Percentiles rank a stretch among this genome's conserved stretches.
phyloP scores from a whole-genome alignment of 177 flowering plant species.

The Vitis hybrid region DNA sequence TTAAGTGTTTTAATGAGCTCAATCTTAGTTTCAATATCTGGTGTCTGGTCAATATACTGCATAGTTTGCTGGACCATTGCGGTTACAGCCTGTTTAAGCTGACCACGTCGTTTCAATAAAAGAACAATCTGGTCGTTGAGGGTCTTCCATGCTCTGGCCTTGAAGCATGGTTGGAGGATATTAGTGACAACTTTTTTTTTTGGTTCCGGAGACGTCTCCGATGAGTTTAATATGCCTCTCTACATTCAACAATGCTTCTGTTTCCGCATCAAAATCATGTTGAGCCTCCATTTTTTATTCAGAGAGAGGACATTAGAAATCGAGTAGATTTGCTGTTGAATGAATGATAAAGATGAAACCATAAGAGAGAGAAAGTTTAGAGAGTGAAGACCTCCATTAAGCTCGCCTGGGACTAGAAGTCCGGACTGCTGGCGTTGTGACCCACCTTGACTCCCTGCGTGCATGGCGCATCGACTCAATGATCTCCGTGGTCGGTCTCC shows the following conservation, averaged over 20 bases:
- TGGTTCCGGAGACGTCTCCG: conserved; percentile 72
- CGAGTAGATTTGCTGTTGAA: no score
- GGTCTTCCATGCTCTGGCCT: conserved; percentile 82
- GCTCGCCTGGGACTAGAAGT: no score
- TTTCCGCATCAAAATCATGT: conserved; percentile 54
- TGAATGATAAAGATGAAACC: no score
- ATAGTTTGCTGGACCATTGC: conserved; percentile 99
- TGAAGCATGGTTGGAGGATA: conserved; percentile 71
- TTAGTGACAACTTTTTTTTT: conserved; percentile 68
- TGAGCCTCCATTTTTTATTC: conserved; percentile 29
- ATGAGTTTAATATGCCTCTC: conserved; percentile 89
- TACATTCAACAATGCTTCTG: conserved; percentile 71
- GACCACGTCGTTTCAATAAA: conserved; percentile 88
- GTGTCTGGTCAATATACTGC: conserved; percentile 92
- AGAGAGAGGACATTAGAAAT: no score
- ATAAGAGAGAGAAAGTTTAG: no score
- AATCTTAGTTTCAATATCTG: conserved; percentile 80
- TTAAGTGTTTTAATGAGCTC: conserved; percentile 91
- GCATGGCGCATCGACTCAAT: no score
- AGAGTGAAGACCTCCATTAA: no score
- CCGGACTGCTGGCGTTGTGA: no score
- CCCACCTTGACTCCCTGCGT: no score
- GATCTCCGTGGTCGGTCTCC: no score
- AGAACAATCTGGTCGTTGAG: conserved; percentile 85
- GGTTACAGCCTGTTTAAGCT: conserved; percentile 93